Evolutionary conservation across 345 rosid genomes (phyloP).

Genomic region (Pelargonium nanum): DNA sequence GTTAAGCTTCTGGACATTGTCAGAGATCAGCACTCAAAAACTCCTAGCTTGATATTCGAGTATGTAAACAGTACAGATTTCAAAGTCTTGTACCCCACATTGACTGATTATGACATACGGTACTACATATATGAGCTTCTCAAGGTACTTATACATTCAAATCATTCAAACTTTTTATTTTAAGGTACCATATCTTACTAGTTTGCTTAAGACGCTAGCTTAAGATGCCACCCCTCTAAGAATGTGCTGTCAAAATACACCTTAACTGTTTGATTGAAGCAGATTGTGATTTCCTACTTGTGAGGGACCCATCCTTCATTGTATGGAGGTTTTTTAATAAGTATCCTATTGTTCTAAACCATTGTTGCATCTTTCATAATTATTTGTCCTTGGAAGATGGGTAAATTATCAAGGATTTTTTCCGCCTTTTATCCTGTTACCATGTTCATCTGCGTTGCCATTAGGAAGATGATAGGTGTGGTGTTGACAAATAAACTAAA

Average conservation of each 20-base stretch:
- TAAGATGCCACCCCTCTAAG: not conserved
- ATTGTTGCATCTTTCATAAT: not conserved
- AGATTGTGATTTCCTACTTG: not conserved
- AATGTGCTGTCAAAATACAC: not conserved
- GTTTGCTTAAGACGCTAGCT: not conserved
- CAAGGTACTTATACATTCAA: conserved; percentile 34
- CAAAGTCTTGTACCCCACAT: conserved; percentile 68
- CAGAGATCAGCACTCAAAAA: conserved; percentile 76
- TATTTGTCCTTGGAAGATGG: not conserved
- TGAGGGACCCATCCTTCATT: not conserved
- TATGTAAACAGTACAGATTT: conserved; percentile 79
- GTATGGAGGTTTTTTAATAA: not conserved
- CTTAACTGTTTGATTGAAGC: not conserved
- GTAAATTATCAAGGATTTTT: not conserved
- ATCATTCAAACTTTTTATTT: not conserved
- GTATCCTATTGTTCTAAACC: not conserved
- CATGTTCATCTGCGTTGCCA: not conserved
- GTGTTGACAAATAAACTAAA: not conserved
- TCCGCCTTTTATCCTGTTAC: not conserved
- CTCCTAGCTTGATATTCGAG: conserved; percentile 75
- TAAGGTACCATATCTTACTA: not conserved
- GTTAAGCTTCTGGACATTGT: conserved; percentile 69
- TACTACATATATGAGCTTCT: conserved; percentile 78
- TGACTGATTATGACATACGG: conserved; percentile 84
- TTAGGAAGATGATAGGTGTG: not conserved